Percentiles rank a stretch among this genome's conserved stretches.
These are phyloP conservation scores for Hymenoscyphus scutula DNA, from an alignment of 2,329 filamentous ascomycete species.

Conservation along the genomic window DNA sequence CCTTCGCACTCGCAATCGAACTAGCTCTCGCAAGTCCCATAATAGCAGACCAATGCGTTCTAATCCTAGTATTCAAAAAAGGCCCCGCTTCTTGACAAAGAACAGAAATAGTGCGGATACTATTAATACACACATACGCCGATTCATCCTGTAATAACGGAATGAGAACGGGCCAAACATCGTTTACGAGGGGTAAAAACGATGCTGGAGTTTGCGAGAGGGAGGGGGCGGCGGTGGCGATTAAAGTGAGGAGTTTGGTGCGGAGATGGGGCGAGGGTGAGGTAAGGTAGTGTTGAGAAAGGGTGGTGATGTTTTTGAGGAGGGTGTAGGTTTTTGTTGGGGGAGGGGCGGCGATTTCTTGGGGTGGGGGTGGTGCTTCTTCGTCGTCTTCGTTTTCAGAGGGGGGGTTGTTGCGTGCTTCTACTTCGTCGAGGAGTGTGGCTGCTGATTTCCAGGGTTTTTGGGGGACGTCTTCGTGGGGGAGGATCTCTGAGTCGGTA, in stretches of 20 bases:
- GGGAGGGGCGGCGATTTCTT: constrained; percentile 57
- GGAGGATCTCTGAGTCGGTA: constrained; percentile 24
- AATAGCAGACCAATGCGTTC: constrained; percentile 65
- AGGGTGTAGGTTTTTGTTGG: constrained; percentile 78
- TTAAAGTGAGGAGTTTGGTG: constrained; percentile 72
- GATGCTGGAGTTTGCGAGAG: constrained; percentile 75
- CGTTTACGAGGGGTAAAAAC: constrained; percentile 86
- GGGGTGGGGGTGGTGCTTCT: constrained; percentile 30
- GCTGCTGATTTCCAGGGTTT: constrained; percentile 38
- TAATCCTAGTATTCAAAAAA: constrained; percentile 75
- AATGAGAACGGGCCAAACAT: constrained; percentile 81
- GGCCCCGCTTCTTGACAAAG: constrained; percentile 74
- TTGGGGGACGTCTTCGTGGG: constrained; percentile 34
- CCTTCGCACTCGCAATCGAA: constrained; percentile 42
- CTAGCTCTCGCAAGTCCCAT: constrained; percentile 48
- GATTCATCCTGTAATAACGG: constrained; percentile 65
- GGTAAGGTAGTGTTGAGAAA: constrained; percentile 88
- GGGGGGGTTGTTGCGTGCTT: constrained; percentile 27
- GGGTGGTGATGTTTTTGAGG: constrained; percentile 73
- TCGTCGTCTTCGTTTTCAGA: constrained; percentile 29
- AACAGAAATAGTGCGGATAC: constrained; percentile 64
- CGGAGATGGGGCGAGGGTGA: constrained; percentile 78
- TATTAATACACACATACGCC: constrained; percentile 65
- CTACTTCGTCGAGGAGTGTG: constrained; percentile 38
- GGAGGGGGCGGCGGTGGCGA: constrained; percentile 68